phyloP scores from a whole-genome alignment of 176 grass and related monocot species.

The Saccharum officinarum region DNA sequence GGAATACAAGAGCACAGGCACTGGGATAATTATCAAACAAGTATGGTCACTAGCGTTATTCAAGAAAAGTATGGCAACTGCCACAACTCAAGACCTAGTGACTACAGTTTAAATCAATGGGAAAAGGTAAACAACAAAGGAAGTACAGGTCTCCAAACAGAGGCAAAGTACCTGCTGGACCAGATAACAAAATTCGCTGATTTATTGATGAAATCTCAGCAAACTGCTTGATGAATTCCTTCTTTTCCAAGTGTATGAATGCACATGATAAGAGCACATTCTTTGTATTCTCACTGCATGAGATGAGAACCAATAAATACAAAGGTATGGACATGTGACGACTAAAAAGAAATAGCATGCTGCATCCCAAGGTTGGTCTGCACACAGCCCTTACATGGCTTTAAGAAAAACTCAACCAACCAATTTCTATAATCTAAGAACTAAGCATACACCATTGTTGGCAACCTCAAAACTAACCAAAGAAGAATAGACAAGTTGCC shows the following conservation, averaged over 20 bases:
- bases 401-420: background rate
- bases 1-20: background rate
- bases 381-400: background rate
- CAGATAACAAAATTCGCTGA: constrained; percentile 92
- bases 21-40: constrained; percentile 14
- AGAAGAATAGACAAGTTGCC: background rate
- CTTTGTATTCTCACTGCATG: constrained; percentile 87
- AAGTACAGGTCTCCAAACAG: background rate
- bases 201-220: constrained; percentile 92
- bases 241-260: constrained; percentile 90
- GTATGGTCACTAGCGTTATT: background rate
- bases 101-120: constrained; percentile 6
- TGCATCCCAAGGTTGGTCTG: constrained; percentile 13
- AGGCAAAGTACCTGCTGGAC: constrained; percentile 71
- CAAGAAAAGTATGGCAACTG: background rate
- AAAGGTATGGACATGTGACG: background rate
- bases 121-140: constrained; percentile 7
- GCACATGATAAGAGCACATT: constrained; percentile 80
- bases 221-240: constrained; percentile 79
- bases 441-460: constrained; percentile 2
- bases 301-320: constrained; percentile 33
- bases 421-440: background rate
- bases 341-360: constrained; percentile 28
- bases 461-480: constrained; percentile 24
- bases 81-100: background rate